Evolutionary conservation across 257 asterid species (phyloP).

Genomic region (Fraxinus quadrangulata): DNA sequence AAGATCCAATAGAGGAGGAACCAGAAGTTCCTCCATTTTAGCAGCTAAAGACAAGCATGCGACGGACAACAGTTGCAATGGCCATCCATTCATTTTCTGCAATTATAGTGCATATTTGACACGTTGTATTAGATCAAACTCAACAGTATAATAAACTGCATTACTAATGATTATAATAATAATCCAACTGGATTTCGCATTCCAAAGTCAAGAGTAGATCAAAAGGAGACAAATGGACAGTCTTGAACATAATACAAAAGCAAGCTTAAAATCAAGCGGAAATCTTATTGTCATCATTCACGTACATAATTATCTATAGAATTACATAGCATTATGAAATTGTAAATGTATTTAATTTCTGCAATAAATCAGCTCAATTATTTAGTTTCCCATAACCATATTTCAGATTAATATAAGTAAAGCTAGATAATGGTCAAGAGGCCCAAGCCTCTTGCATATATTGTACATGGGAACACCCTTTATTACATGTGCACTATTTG

Average conservation of each 20-base stretch:
- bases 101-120: slow-evolving; percentile 4
- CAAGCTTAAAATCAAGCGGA: not conserved
- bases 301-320: not conserved
- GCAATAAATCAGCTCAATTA: not conserved
- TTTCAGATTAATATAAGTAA: not conserved
- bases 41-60: slow-evolving; percentile 97
- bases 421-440: not conserved
- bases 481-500: not conserved
- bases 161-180: not conserved
- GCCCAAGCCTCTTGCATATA: not conserved
- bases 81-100: slow-evolving; percentile 86
- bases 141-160: not conserved
- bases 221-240: slow-evolving; percentile 45
- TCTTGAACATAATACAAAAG: slow-evolving; percentile 14
- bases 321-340: not conserved
- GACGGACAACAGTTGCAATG: slow-evolving; percentile 80
- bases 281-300: not conserved
- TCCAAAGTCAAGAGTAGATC: slow-evolving; percentile 2
- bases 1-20: slow-evolving; percentile 88
- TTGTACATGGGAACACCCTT: not conserved
- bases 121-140: not conserved
- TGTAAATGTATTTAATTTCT: not conserved
- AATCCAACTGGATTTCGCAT: slow-evolving; percentile 1
- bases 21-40: slow-evolving; percentile 94
- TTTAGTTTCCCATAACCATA: not conserved